A percentile compares a stretch with the other conserved stretches of the same genome.
phyloP scores from a whole-genome alignment of 306 rosid genomes.

The Macrotyloma uniflorum region DNA sequence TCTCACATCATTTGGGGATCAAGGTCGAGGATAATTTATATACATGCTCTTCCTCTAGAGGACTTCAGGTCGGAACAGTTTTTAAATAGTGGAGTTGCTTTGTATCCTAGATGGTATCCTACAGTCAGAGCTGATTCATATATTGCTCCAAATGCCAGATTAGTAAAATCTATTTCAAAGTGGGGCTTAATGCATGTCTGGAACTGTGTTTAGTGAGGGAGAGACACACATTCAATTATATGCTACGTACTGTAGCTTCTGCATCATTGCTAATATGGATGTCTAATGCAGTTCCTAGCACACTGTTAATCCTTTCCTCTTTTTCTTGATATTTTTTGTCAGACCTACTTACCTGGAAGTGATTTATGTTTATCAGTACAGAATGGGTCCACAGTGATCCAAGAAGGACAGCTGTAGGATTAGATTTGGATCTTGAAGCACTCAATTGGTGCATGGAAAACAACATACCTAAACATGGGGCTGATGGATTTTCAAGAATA shows the following conservation, averaged over 20 bases:
- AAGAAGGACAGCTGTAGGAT: constrained; percentile 77
- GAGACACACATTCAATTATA: background rate
- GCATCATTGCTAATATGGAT: background rate
- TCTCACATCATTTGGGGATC: no score
- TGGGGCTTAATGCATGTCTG: background rate
- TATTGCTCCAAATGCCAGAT: background rate
- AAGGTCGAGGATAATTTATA: no score
- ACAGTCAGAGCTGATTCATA: background rate
- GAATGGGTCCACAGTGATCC: constrained; percentile 87
- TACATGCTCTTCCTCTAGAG: no score
- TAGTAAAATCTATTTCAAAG: constrained; percentile 9
- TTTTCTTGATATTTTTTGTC: constrained; percentile 10
- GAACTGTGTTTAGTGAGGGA: background rate
- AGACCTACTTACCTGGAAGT: constrained; percentile 16
- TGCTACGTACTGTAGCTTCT: background rate
- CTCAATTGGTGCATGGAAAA: constrained; percentile 85
- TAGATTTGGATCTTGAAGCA: constrained; percentile 87
- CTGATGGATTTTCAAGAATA: constrained; percentile 75
- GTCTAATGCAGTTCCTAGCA: background rate
- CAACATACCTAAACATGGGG: constrained; percentile 65
- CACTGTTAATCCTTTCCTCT: background rate
- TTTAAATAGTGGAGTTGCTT: background rate
- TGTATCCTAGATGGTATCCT: constrained; percentile 12
- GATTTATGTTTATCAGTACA: constrained; percentile 53
- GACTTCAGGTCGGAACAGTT: no score